Conservation (phyloP, 2,329 filamentous ascomycete species). For the Zopfia rhizophila region DNA sequence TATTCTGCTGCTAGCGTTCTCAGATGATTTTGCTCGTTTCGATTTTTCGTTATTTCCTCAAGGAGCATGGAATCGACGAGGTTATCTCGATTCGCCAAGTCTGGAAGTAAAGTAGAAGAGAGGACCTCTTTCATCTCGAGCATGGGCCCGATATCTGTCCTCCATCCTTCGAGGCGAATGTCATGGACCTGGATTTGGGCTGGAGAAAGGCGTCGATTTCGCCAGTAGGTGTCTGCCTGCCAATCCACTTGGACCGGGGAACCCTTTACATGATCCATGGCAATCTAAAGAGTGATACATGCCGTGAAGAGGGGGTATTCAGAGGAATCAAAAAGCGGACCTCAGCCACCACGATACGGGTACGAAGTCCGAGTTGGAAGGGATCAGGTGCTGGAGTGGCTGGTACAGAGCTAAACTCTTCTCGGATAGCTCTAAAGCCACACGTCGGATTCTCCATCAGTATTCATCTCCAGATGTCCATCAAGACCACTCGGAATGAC, state of each 20-base stretch:
- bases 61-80: conserved; percentile 27
- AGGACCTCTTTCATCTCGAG: conserved; percentile 52
- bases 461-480: no score
- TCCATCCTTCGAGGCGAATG: conserved; percentile 47
- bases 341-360: no score
- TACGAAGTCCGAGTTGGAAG: no score
- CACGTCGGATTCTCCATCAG: no score
- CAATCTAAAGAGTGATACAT: not conserved
- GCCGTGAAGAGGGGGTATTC: no score
- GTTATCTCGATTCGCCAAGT: conserved; percentile 35
- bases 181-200: conserved; percentile 54
- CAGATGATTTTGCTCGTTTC: conserved; percentile 50
- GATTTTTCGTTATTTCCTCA: conserved; percentile 38
- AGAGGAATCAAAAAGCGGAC: no score
- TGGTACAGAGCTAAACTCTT: no score
- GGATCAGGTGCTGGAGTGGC: no score
- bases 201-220: conserved; percentile 52
- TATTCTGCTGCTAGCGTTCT: conserved; percentile 50
- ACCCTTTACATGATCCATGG: conserved; percentile 30
- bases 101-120: conserved; percentile 47
- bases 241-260: conserved; percentile 42
- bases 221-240: conserved; percentile 50
- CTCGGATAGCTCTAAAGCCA: no score
- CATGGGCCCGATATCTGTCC: conserved; percentile 44
- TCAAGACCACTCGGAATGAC: no score